These are phyloP conservation scores for Phytophthora pisi DNA, from an alignment of 352 stramenopile species.

Conservation along the genomic window DNA sequence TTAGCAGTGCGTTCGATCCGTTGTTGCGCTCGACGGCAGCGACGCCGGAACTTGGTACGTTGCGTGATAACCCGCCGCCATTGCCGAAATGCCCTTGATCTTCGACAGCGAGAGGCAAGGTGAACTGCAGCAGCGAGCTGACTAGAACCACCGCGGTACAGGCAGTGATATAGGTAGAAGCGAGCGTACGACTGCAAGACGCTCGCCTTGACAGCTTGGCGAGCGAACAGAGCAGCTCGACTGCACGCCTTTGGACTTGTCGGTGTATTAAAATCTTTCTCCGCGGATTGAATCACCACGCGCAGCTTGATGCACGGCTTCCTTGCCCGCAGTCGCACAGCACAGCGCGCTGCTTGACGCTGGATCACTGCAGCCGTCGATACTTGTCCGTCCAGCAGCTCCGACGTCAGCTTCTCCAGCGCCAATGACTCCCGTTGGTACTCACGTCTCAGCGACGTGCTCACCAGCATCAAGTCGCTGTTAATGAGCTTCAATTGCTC, in stretches of 20 bases:
- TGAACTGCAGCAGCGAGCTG: conserved; percentile 29
- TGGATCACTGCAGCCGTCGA: background rate
- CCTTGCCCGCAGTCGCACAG: conserved; percentile 12
- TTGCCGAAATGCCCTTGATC: conserved; percentile 16
- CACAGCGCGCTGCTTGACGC: background rate
- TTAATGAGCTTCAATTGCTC: conserved; percentile 24
- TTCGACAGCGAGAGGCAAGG: conserved; percentile 23
- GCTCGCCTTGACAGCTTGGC: conserved; percentile 28
- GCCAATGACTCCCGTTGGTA: conserved; percentile 29
- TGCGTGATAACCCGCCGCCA: conserved; percentile 24
- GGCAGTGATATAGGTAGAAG: conserved; percentile 26
- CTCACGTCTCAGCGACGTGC: conserved; percentile 22
- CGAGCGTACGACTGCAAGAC: conserved; percentile 34
- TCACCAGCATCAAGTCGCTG: conserved; percentile 20
- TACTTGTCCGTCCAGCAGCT: conserved; percentile 11
- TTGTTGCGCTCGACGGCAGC: conserved; percentile 18
- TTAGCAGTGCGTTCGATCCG: conserved; percentile 6
- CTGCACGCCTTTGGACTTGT: conserved; percentile 15
- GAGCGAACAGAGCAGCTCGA: conserved; percentile 19
- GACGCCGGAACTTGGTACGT: conserved; percentile 18
- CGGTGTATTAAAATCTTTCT: background rate
- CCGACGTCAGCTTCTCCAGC: conserved; percentile 28
- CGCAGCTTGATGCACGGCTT: conserved; percentile 25
- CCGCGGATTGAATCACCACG: background rate
- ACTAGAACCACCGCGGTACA: conserved; percentile 21